These are phyloP conservation scores for Dorcoceras hygrometricum DNA, from an alignment of 257 asterid species.

Conservation along the genomic window DNA sequence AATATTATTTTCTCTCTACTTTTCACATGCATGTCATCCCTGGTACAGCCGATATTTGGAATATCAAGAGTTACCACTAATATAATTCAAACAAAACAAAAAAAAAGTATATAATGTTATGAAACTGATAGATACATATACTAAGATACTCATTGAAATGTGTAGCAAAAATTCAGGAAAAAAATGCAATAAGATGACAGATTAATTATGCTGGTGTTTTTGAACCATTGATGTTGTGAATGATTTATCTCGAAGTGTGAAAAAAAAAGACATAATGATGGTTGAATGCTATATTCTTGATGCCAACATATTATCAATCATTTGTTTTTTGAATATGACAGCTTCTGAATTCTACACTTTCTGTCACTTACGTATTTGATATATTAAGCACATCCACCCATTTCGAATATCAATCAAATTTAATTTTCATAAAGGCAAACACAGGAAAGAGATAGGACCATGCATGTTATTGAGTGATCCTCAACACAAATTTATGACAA, in stretches of 20 bases:
- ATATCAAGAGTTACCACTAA: slow-evolving; percentile 3
- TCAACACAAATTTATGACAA: slow-evolving; percentile 42
- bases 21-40: not conserved
- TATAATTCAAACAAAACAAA: slow-evolving; percentile 18
- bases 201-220: not conserved
- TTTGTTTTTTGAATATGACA: slow-evolving; percentile 30
- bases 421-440: slow-evolving; percentile 25
- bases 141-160: not conserved
- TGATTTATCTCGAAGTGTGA: not conserved
- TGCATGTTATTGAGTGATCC: slow-evolving; percentile 27
- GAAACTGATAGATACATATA: not conserved
- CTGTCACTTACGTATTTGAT: slow-evolving; percentile 25
- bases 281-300: slow-evolving; percentile 11
- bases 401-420: slow-evolving; percentile 33
- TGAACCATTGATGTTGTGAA: not conserved
- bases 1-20: slow-evolving; percentile 5
- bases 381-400: slow-evolving; percentile 33
- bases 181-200: not conserved
- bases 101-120: not conserved
- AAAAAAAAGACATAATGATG: not conserved
- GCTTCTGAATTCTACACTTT: slow-evolving; percentile 33
- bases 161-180: not conserved
- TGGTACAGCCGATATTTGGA: not conserved
- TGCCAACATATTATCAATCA: slow-evolving; percentile 17
- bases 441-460: slow-evolving; percentile 33